Evolutionary conservation across 768 basidiomycete genomes (phyloP), one percentile per base, ranked within the genome.

Genomic region (Hydnomerulius pinastri): DNA sequence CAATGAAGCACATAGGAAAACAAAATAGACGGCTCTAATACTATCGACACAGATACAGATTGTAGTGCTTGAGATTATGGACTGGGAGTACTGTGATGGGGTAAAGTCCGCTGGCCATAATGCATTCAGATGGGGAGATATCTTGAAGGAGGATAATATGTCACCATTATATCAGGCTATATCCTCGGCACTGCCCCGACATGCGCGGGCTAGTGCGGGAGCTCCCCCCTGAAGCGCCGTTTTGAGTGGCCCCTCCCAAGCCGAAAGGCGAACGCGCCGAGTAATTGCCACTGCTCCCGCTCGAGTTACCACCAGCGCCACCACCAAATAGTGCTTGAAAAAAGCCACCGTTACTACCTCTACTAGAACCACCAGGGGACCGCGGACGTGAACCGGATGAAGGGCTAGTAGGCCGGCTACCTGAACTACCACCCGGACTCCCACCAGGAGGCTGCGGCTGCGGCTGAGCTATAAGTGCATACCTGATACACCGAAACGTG

Each of bases 401-500:
- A 20, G 57, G 43, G 20, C 46, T 63, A 8, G 55, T 36, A 21
- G 54, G 53, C 13, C 46, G 50, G 24, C 52, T 46, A 39, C 38
- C 45, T 0, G 61, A 47, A 17, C 57, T 48, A 18, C 55, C 65
- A 24, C 60, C 70, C n/a, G 70, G 48, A 25, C 57, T 39, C 9
- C 67, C 59, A 4, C 53, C 60, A 29, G 68, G 60, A 24, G 61
- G n/a, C n/a, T n/a, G 65, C 33, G 69, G 71, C 29, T 69, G 67
- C 6, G 87, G 86, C 61, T 91, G 88, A 18, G 86, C 77, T 11
- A 89, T 71, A 3, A 91, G 72, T 39, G 86, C 82, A 62, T 81
- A 73, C 56, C 87, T 90, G 36, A 53, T 41, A 24, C 20, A 8
- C 29, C 48, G 24, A 41, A 20, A 36, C 48, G 28, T 65, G 45